These are phyloP conservation scores for Debaryomyces psychrophilus DNA, from an alignment of 1,139 yeast species.

Conservation along the genomic window DNA sequence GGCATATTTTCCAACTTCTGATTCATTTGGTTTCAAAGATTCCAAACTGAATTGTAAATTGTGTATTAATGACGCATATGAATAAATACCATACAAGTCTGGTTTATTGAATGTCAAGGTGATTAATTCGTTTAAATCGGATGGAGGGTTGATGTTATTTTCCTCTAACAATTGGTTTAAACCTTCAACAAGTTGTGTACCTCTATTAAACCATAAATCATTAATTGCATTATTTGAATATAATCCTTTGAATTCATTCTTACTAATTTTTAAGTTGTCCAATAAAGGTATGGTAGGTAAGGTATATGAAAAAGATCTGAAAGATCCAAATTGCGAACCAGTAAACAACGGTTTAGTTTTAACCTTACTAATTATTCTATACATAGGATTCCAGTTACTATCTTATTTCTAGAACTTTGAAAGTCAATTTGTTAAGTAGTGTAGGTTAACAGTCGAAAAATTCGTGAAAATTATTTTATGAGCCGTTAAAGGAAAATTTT, in stretches of 20 bases:
- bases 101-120: constrained; percentile 49
- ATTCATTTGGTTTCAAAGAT: constrained; percentile 43
- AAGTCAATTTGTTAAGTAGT: neutral
- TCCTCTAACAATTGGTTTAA: constrained; percentile 47
- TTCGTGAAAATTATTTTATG: constrained; percentile 5
- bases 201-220: constrained; percentile 64
- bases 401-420: neutral
- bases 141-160: constrained; percentile 25
- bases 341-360: constrained; percentile 6
- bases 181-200: constrained; percentile 47
- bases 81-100: constrained; percentile 51
- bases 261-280: constrained; percentile 33
- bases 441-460: constrained; percentile 1
- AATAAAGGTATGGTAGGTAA: constrained; percentile 37
- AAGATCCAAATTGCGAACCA: constrained; percentile 6
- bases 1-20: constrained; percentile 13
- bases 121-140: constrained; percentile 41
- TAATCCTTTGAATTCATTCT: constrained; percentile 55
- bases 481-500: neutral
- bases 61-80: constrained; percentile 61
- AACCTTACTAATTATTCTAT: constrained; percentile 16
- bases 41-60: constrained; percentile 64
- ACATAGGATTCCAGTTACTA: constrained; percentile 12
- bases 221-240: constrained; percentile 54
- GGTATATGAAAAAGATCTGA: constrained; percentile 28